phyloP scores from a whole-genome alignment of 2,329 filamentous ascomycete genomes.

The Ophiognomonia clavigignenti-juglandacearum region DNA sequence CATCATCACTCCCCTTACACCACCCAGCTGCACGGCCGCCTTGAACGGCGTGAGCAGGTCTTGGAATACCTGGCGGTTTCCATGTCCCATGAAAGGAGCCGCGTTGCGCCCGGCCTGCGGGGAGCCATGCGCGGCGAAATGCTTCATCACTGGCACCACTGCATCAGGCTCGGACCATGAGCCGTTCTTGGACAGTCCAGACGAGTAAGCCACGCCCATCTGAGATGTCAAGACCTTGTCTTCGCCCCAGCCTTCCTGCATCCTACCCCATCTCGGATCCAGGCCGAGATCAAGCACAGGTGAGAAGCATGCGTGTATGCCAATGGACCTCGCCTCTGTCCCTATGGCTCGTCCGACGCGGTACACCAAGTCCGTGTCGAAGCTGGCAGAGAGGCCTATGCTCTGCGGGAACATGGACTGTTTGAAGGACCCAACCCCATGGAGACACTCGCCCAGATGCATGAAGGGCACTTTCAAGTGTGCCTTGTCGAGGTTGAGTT shows the following conservation, averaged over 20 bases:
- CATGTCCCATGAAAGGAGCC: slow-evolving; percentile 38
- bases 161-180: slow-evolving; percentile 37
- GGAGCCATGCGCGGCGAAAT: slow-evolving; percentile 39
- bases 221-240: slow-evolving; percentile 38
- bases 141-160: slow-evolving; percentile 39
- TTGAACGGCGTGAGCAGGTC: slow-evolving; percentile 39
- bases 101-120: slow-evolving; percentile 38
- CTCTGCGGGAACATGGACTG: slow-evolving; percentile 40
- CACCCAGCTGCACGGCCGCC: slow-evolving; percentile 35
- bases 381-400: slow-evolving; percentile 35
- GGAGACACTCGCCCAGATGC: slow-evolving; percentile 39
- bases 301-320: slow-evolving; percentile 38
- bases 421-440: slow-evolving; percentile 39
- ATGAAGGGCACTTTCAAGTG: slow-evolving; percentile 35
- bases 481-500: slow-evolving; percentile 31
- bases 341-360: slow-evolving; percentile 37
- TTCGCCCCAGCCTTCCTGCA: slow-evolving; percentile 43
- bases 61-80: slow-evolving; percentile 36
- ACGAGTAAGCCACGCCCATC: slow-evolving; percentile 39
- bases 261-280: slow-evolving; percentile 38
- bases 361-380: slow-evolving; percentile 36
- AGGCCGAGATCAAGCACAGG: slow-evolving; percentile 39
- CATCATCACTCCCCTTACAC: slow-evolving; percentile 40
- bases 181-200: slow-evolving; percentile 38
- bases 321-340: slow-evolving; percentile 37